phyloP scores from a whole-genome alignment of 2,329 filamentous ascomycete genomes.

The Leptographium radiaticola region DNA sequence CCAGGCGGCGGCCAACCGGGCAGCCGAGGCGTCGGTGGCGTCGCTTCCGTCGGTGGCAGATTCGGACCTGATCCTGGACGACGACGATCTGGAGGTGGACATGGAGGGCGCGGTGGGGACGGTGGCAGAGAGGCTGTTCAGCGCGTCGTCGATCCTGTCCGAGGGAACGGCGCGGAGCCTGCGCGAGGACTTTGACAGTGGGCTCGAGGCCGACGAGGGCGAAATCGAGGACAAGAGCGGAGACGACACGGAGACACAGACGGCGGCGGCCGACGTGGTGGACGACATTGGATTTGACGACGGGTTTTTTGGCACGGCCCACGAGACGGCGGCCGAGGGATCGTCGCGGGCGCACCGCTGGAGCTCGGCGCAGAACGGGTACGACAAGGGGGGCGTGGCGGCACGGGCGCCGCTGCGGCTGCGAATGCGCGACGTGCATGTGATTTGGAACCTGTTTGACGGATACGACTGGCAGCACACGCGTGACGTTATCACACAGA shows the following conservation, averaged over 20 bases:
- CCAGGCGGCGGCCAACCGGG: conserved; percentile 21
- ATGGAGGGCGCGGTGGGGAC: conserved; percentile 1
- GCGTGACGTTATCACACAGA: conserved; percentile 71
- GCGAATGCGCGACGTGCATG: conserved; percentile 70
- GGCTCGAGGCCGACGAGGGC: too few relatives aligned
- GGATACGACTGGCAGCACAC: conserved; percentile 94
- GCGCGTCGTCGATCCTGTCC: conserved; percentile 26
- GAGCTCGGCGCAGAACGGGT: conserved; percentile 66
- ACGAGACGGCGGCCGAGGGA: conserved; percentile 38
- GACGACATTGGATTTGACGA: conserved; percentile 59
- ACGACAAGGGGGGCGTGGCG: conserved; percentile 39
- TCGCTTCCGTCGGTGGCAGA: conserved; percentile 9
- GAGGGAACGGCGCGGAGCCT: conserved; percentile 22
- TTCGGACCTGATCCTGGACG: conserved; percentile 6
- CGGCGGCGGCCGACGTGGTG: conserved; percentile 13
- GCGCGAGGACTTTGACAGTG: not conserved
- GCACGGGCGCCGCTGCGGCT: conserved; percentile 61
- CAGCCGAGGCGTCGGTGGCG: conserved; percentile 7
- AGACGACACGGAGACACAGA: not conserved
- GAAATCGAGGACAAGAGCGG: not conserved
- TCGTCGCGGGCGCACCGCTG: conserved; percentile 44
- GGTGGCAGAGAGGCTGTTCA: conserved; percentile 34
- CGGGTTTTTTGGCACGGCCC: conserved; percentile 58
- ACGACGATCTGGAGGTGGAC: conserved; percentile 1
- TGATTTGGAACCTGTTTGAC: conserved; percentile 97